phyloP scores from a whole-genome alignment of 2,329 filamentous ascomycete species.

The Amauroascus niger region DNA sequence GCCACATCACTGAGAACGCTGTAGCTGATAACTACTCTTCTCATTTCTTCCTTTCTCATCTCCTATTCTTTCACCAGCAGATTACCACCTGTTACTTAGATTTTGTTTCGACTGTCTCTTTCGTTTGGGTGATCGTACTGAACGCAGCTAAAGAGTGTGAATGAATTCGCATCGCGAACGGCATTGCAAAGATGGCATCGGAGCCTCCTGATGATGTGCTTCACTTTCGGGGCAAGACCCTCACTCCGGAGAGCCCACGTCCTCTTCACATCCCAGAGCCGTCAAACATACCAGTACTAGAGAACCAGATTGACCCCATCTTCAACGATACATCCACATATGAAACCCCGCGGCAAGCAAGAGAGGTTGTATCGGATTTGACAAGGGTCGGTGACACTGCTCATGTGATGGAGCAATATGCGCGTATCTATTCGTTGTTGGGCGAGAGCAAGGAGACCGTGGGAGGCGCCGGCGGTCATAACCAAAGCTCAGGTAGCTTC shows the following conservation, averaged over 20 bases:
- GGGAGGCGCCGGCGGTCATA: conserved; percentile 4
- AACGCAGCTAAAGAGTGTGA: background rate
- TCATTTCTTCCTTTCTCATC: no score
- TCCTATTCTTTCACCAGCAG: no score
- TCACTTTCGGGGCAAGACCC: conserved; percentile 55
- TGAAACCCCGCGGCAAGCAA: conserved; percentile 33
- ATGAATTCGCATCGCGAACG: background rate
- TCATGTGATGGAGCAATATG: conserved; percentile 12
- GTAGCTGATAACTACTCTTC: no score
- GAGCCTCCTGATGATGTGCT: conserved; percentile 40
- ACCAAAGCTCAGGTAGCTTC: conserved; percentile 28
- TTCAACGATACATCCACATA: conserved; percentile 59
- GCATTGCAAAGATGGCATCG: conserved; percentile 44
- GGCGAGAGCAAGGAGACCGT: conserved; percentile 9
- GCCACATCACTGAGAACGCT: no score
- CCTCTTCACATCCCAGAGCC: conserved; percentile 59
- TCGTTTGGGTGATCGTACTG: background rate
- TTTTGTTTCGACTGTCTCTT: no score
- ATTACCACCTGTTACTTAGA: no score
- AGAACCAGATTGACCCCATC: conserved; percentile 61
- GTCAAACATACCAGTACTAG: conserved; percentile 58
- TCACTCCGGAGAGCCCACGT: conserved; percentile 62
- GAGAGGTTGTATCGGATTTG: conserved; percentile 12
- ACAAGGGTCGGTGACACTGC: conserved; percentile 1
- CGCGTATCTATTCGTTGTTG: conserved; percentile 14